Evolutionary conservation across 805 yeast genomes (phyloP), one percentile per base, ranked within the genome.

Genomic region (Schizosaccharomyces lindneri): DNA sequence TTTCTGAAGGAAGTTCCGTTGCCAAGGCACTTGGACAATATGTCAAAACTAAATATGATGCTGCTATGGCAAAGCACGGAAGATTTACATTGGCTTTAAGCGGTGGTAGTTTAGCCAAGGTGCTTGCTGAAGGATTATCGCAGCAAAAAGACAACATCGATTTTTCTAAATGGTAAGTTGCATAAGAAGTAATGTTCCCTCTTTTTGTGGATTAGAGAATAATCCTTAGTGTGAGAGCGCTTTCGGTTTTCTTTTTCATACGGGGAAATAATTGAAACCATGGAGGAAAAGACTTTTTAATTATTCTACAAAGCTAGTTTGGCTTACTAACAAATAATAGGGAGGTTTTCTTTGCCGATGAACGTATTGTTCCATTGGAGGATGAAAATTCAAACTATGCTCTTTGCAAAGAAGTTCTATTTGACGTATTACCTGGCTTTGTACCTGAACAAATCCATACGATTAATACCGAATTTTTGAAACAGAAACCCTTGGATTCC

Each of bases 331-430:
- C 51, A 46, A n/a, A 15, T 27, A 24, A 46, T 48, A 68, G 70
- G 70, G 97, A 90, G 71, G 80, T 90, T 60, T 90, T 87, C 72
- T 89, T 90, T 74, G 96, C 96, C 5, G 97, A 90, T 73, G 97
- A 90, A 74, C 80, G 97, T 71, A 76, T 90, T 65, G 97, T 90
- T 51, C 93, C 95, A 55, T 86, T 87, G 65, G 84, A 80, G 61
- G 81, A 85, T 32, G 79, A 79, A 7, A 90, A 87, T 68, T 84
- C 94, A 62, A 90, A 90, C 71, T 90, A 83, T 68, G 97, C 97
- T n/a, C 81, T 79, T 64, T 87, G 93, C 61, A 87, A 87, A 70
- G 74, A 90, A 61, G 82, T 84, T 64, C 78, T 93, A 55, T 83
- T 90, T 65, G 95, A 87, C 73, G 73, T 73, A 62, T 78, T 87